Base-by-base conservation (phyloP, 176 grass and related monocot species). In the Oryza nivara region DNA sequence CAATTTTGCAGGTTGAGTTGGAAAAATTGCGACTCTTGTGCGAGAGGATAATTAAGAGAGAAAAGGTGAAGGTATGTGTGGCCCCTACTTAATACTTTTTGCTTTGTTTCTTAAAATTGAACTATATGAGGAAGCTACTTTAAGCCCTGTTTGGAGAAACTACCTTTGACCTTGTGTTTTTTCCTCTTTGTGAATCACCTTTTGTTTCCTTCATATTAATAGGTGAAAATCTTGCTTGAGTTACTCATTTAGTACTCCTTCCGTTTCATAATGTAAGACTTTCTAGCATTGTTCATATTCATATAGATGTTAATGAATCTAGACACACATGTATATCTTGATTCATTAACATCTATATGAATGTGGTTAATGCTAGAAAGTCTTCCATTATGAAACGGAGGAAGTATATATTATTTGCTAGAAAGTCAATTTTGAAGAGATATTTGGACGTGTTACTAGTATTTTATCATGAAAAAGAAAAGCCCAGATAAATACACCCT, bases 11-110 rank as follows among this genome's bases (percentile, higher is more conserved):
- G 96, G 91, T 99, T 74, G 90, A 94, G 81, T 81, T 99, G 78
- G 96, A 99, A 70, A 99, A 92, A 70, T 83, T 96, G 82, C 96
- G 96, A 48, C 93, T 99, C 38, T 92, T 99, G 86, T 99, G 96
- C 88, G 96, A 99, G 75, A 79, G 96, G 75, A 92, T 99, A 88
- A 96, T 96, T 70, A 99, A 88, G 87, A 96, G 96, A 91, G 96
- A 99, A 73, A 99, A 96, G 79, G 63, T 96, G 67, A 99, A 99
- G 93, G 96, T 96, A 89, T 70, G 65, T 72, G 66, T 56, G n/a
- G 34, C 66, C 56, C 16, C 20, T 34, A 78, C 41, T 49, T 90
- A 2, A 2, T 41, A 69, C 79, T 79, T 63, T 70, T 86, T 66
- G 11, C 83, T 23, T 51, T 23, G 36, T 79, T 44, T 65, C 43